phyloP scores from a whole-genome alignment of 2,329 filamentous ascomycete genomes.

The Alternaria arborescens region DNA sequence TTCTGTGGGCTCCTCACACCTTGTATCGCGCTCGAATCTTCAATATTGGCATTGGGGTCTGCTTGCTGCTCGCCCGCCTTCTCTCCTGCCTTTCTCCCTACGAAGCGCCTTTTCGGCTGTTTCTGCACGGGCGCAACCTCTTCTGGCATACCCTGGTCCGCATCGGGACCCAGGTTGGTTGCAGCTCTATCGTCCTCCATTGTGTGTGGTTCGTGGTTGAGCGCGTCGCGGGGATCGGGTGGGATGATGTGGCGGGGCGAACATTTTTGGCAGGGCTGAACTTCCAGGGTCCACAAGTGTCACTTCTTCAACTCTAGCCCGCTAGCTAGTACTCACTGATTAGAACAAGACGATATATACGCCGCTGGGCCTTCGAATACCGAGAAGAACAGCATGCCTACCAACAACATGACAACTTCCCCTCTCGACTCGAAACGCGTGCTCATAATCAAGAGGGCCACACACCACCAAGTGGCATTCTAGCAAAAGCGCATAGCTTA shows the following conservation, averaged over 20 bases:
- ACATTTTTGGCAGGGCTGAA: slow-evolving; percentile 29
- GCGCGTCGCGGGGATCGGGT: slow-evolving; percentile 15
- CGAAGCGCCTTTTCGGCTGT: slow-evolving; percentile 90
- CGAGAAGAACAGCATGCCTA: background rate
- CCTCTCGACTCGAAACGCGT: background rate
- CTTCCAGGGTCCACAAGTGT: background rate
- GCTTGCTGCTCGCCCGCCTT: slow-evolving; percentile 60
- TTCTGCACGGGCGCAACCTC: slow-evolving; percentile 61
- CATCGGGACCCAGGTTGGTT: slow-evolving; percentile 74
- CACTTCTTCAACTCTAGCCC: background rate
- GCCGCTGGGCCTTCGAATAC: background rate
- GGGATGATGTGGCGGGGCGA: slow-evolving; percentile 23
- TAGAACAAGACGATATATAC: background rate
- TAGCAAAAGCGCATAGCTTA: background rate
- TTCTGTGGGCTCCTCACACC: slow-evolving; percentile 58
- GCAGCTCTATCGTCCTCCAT: slow-evolving; percentile 82
- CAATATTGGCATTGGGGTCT: slow-evolving; percentile 57
- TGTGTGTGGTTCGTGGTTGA: slow-evolving; percentile 20
- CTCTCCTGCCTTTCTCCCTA: slow-evolving; percentile 79
- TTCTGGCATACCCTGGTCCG: slow-evolving; percentile 68
- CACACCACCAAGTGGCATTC: background rate
- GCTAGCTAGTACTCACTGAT: background rate
- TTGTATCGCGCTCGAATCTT: slow-evolving; percentile 73
- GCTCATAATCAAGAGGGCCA: background rate
- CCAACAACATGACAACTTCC: background rate